These are phyloP conservation scores for Kurtzmaniella natalensis DNA, from an alignment of 1,139 yeast species.

Conservation along the genomic window DNA sequence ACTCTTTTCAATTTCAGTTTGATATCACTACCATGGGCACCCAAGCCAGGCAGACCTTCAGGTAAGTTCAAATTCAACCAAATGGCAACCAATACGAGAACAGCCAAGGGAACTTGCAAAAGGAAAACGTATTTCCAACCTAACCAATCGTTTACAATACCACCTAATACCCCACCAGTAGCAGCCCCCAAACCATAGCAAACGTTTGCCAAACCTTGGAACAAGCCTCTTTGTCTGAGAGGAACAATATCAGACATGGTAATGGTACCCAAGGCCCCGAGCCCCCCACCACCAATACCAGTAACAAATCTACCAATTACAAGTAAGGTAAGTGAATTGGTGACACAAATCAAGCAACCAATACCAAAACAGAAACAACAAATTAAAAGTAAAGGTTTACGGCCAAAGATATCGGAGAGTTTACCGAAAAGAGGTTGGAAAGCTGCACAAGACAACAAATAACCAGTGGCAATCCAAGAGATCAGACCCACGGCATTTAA, in stretches of 20 bases:
- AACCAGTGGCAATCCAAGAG: constrained; percentile 47
- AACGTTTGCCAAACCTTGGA: constrained; percentile 49
- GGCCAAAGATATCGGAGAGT: constrained; percentile 80
- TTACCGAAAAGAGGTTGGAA: constrained; percentile 78
- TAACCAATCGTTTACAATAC: constrained; percentile 59
- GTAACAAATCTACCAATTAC: constrained; percentile 56
- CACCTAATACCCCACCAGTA: constrained; percentile 59
- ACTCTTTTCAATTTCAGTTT: constrained; percentile 49
- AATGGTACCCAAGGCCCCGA: constrained; percentile 47
- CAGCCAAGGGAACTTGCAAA: constrained; percentile 59
- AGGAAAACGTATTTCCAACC: constrained; percentile 75
- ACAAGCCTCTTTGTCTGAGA: constrained; percentile 48
- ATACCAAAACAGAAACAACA: constrained; percentile 34
- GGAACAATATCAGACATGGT: constrained; percentile 51
- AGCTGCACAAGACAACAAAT: constrained; percentile 39
- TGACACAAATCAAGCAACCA: constrained; percentile 39
- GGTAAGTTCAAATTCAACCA: constrained; percentile 40
- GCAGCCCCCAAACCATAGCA: constrained; percentile 51
- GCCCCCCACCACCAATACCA: constrained; percentile 58
- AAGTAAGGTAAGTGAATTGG: constrained; percentile 40
- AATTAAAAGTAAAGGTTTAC: constrained; percentile 42
- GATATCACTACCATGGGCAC: constrained; percentile 33
- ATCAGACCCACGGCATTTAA: constrained; percentile 35
- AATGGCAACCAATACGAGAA: constrained; percentile 41
- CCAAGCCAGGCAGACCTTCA: constrained; percentile 46